Base-by-base conservation (phyloP, 306 rosid genomes). In the Cicer bijugum region DNA sequence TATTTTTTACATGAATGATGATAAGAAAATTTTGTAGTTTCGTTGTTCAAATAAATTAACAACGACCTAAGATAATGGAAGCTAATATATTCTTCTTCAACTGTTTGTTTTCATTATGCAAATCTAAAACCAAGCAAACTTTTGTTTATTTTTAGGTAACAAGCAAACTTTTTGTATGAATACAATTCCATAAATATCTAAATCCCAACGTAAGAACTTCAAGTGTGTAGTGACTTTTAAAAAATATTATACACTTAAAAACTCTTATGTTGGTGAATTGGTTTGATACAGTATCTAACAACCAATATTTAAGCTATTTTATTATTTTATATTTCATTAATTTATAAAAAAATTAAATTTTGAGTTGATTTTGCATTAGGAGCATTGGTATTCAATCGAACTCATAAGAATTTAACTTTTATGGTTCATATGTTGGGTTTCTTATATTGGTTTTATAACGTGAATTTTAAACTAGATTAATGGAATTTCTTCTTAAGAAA, bases 401-500 rank as follows among this genome's bases (percentile, higher is more conserved):
- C 33, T 28, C 33, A 28, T 51, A 15, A 14, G 7, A 51, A 14
- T 20, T 16, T 28, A 4, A 14, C 46, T 61, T 61, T 0, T 14
- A 62, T 39, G 47, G 9, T 8, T 37, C 45, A 62, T 14, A 38
- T 8, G 28, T 62, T 7, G 19, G 14, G 68, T 14, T 62, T 38
- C 2, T 38, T 7, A 9, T 15, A 28, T 58, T 28, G 20, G 12
- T 62, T 39, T 62, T 62, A 8, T 9, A 62, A 38, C 8, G n/a
- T 39, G 37, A 63, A 39, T 15, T 37, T 15, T 9, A 40, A 63
- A 40, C 14, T 63, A n/a, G 7, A 62, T 8, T 2, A 39, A 8
- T 60, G 48, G 11, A 63, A 40, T 40, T 39, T 40, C 1, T 9
- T 63, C 69, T 63, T 63, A 14, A 65, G 37, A 65, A 43, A 16